Base-by-base conservation (phyloP, 2,329 filamentous ascomycete species). In the Penicillium glabrum region DNA sequence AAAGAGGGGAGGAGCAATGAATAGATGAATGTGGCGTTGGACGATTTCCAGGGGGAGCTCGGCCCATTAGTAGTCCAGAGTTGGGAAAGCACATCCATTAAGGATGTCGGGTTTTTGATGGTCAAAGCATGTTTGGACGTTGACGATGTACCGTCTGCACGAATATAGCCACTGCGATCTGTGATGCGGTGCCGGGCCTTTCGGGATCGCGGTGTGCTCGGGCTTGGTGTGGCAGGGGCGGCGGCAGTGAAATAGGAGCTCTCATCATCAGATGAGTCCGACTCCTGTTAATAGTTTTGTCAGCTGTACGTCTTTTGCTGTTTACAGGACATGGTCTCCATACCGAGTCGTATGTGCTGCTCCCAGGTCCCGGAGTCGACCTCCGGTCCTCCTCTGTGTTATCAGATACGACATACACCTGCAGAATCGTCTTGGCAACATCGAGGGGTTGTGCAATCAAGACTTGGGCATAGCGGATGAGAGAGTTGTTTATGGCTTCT, bases 371-470 rank as follows among this genome's bases (percentile, higher is more conserved):
- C 26, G 66, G 60, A 45, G 61, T 66, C 33, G 66, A 63, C 21
- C 61, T 68, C 56, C 66, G 69, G 48, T 69, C 66, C 51, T 66
- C 67, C 39, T 71, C 71, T 29, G 72, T 67, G 24, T 70, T 71
- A 53, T 70, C 74, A 10, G 74, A 72, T 37, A 79, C 79, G 51
- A 84, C 76, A 61, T 85, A 86, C 51, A 92, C 86, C 77, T 99
- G 95, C 66, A 99, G 78, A 54, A 98, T 85, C 14, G 89, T 95
- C 82, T 97, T 98, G 69, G 93, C 92, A 56, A 97, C 93, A 80
- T 98, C 95, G 74, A 99, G 98, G 14, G 95, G 95, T 77, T 99
- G 95, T 53, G 91, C 89, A 72, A 96, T 87, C 69, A 98, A 76
- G 24, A 96, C 88, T 56, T 89, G 91, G 14, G 88, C 89, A 77